A percentile compares a stretch with the other conserved stretches of the same genome.
Conservation (phyloP, 179 eudicot species). For the Beta lomatogona region DNA sequence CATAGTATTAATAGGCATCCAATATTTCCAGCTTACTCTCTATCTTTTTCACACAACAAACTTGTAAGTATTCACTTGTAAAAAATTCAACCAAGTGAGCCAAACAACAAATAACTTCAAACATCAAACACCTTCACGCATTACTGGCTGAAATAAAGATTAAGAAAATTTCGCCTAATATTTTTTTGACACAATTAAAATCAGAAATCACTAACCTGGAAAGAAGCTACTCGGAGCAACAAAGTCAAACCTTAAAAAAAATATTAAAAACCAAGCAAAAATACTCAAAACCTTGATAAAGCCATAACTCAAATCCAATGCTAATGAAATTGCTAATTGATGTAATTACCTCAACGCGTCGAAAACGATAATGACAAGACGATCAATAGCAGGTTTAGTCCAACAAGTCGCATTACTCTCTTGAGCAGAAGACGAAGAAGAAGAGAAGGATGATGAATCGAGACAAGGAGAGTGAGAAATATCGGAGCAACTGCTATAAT, state of each 20-base stretch:
- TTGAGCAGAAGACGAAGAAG: constrained; percentile 13
- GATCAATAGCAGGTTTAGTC: constrained; percentile 75
- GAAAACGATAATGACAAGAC: constrained; percentile 74
- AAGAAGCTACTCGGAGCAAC: constrained; percentile 94
- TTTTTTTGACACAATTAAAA: not conserved
- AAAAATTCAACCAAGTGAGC: not conserved
- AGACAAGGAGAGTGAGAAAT: constrained; percentile 60
- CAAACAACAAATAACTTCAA: not conserved
- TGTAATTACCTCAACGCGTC: constrained; percentile 76
- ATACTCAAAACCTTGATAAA: not conserved
- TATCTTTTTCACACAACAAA: too few species aligned
- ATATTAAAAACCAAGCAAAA: not conserved
- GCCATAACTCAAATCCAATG: not conserved
- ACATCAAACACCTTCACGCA: not conserved
- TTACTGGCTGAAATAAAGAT: not conserved
- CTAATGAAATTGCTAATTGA: not conserved
- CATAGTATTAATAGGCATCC: not conserved
- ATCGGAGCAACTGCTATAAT: constrained; percentile 70
- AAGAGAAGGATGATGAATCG: constrained; percentile 15
- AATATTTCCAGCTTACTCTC: too few species aligned
- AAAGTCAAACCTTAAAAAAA: constrained; percentile 81
- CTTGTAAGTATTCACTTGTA: too few species aligned
- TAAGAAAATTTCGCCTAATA: not conserved
- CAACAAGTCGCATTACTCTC: constrained; percentile 47
- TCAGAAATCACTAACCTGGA: constrained; percentile 50